phyloP scores from a whole-genome alignment of 2,329 filamentous ascomycete genomes.

The Diplodia mutila region DNA sequence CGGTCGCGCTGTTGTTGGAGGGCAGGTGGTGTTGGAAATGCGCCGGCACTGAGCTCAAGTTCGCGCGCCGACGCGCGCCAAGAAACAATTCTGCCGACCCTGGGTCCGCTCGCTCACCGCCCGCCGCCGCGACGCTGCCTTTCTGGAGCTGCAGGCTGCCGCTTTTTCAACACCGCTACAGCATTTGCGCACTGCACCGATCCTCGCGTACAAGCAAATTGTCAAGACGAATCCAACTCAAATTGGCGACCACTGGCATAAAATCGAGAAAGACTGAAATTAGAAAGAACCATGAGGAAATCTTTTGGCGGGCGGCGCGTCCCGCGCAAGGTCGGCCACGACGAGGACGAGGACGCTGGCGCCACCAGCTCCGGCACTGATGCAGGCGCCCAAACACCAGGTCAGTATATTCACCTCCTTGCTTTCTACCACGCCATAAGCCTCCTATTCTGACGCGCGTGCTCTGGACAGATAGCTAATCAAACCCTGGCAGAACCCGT shows the following conservation, averaged over 20 bases:
- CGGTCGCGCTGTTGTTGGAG: neutral
- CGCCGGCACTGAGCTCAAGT: slow-evolving; percentile 18
- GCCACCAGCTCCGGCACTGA: slow-evolving; percentile 38
- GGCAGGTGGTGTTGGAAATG: slow-evolving; percentile 8
- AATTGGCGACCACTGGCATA: neutral
- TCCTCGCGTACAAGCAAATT: neutral
- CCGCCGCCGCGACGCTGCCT: slow-evolving; percentile 7
- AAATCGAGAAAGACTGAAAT: neutral
- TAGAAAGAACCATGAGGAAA: slow-evolving; percentile 56
- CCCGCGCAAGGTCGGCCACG: slow-evolving; percentile 75
- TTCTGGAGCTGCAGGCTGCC: slow-evolving; percentile 9
- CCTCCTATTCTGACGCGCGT: slow-evolving; percentile 23
- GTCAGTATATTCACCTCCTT: slow-evolving; percentile 42
- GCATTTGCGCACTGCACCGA: neutral
- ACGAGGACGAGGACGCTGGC: slow-evolving; percentile 52
- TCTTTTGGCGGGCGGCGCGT: slow-evolving; percentile 64
- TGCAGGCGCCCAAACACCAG: slow-evolving; percentile 41
- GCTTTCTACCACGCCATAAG: neutral
- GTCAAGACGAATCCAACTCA: neutral
- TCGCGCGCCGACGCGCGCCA: slow-evolving; percentile 22
- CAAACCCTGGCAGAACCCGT: slow-evolving; percentile 50
- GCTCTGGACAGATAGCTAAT: slow-evolving; percentile 46
- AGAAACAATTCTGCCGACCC: slow-evolving; percentile 3
- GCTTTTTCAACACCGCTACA: neutral
- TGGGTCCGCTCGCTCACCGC: neutral